Evolutionary conservation across 2,329 filamentous ascomycete genomes (phyloP), one percentile per base, ranked within the genome.

Genomic region (Aureobasidium sp.): DNA sequence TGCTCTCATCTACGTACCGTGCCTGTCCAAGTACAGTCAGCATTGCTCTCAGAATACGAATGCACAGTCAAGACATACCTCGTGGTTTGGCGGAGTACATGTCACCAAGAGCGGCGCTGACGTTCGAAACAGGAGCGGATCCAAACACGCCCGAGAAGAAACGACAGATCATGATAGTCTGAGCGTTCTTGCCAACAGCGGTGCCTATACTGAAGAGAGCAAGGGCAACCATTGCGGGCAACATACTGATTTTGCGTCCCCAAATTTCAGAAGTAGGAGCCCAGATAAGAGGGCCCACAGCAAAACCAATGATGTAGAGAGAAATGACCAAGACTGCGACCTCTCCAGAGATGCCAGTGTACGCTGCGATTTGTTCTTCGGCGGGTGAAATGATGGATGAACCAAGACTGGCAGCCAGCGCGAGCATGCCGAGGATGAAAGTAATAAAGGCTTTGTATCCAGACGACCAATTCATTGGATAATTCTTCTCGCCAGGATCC

Each of bases 401-500:
- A 4, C 78, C 81, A 52, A 82, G 67, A 63, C 76, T 79, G 17
- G 78, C 79, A 9, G 75, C 71, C n/a, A 82, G 68, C 1, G 81
- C 80, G 17, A 83, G 71, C 72, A 82, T 73, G 27, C 78, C 76
- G 37, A 83, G 67, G 57, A 79, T 75, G 20, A 81, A 72, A 0
- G 80, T 82, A 56, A 82, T 71, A 71, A 75, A 80, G 50, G 71
- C 73, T 68, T 81, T 82, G 64, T 78, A 77, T 3, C 53, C 47
- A 6, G 69, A 67, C 0, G 71, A 70, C 73, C 76, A 83, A 64
- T 81, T 81, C 53, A 75, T 73, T 0, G 82, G 81, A 63, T 83
- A 81, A 8, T 70, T 69, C 74, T 89, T 82, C 67, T 85, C 86
- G 72, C 88, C 85, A 9, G 90, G 86, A 72, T 97, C 90, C 94